Base-by-base conservation (phyloP, 2,329 filamentous ascomycete genomes). In the Alternaria triticimaculans region DNA sequence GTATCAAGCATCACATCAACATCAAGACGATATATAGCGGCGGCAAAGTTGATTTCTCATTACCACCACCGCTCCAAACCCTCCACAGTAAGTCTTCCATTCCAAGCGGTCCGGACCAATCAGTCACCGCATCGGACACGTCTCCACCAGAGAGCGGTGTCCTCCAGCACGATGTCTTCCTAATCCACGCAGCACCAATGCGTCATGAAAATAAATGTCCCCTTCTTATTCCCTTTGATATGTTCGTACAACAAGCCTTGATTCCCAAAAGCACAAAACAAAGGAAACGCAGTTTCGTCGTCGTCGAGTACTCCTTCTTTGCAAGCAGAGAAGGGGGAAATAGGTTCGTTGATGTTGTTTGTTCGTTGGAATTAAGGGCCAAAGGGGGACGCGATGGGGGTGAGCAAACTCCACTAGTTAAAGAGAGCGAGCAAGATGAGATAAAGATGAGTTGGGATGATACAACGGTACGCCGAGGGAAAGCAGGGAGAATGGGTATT, bases 281-380 rank as follows among this genome's bases (percentile, higher is more conserved):
- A 74, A 77, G 63, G 74, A 78, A 78, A 77, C 73, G 54, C 73
- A 73, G 74, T 74, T 75, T 77, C 73, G 63, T 71, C 65, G 72
- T 71, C 69, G 67, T 74, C n/a, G 37, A 41, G 76, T 77, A 77
- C 74, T 77, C 74, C 48, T 25, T 73, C 72, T 71, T 66, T 49
- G 70, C 70, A 68, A 66, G 71, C 72, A 67, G 67, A 55, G 43
- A 48, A 51, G 50, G 58, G 46, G 21, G 58, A 64, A 65, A 53
- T 62, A 59, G 61, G 58, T 65, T 64, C 66, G 57, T 58, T 43
- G 45, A 57, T 56, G 50, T 54, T 48, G 55, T 65, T 60, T 41
- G 37, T 41, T 41, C 37, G 37, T 41, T 18, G 37, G 60, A 63
- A 63, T 51, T 59, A 67, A 59, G 57, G 55, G 61, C 59, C 58